phyloP scores from a whole-genome alignment of 2,329 filamentous ascomycete species.

The Pseudogymnoascus sp. region DNA sequence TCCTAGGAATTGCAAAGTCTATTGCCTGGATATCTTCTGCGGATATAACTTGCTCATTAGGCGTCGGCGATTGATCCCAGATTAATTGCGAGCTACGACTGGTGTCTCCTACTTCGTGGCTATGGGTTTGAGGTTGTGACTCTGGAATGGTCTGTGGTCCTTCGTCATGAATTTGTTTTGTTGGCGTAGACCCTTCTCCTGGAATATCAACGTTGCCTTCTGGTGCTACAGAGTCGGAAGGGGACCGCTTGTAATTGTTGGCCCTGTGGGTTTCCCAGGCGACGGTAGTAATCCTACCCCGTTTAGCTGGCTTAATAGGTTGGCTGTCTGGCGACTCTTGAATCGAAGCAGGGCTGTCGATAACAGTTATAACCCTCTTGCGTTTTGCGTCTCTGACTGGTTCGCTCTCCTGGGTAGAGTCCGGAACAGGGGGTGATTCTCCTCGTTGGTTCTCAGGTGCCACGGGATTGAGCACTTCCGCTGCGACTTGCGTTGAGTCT shows the following conservation, averaged over 20 bases:
- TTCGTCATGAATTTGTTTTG: background rate
- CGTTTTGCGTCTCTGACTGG: constrained; percentile 17
- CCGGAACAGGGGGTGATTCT: background rate
- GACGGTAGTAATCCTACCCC: constrained; percentile 11
- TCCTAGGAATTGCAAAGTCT: background rate
- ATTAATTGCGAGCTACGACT: background rate
- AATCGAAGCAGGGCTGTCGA: background rate
- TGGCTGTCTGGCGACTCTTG: background rate
- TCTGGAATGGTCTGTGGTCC: background rate
- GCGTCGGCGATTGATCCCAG: background rate
- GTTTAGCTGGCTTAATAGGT: constrained; percentile 11
- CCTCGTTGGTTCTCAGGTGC: background rate
- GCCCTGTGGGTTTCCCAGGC: background rate
- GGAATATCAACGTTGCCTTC: constrained; percentile 9
- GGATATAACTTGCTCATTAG: constrained; percentile 5
- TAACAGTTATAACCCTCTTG: constrained; percentile 3
- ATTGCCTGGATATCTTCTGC: background rate
- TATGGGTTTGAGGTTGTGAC: background rate
- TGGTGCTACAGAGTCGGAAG: constrained; percentile 19
- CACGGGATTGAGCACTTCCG: background rate
- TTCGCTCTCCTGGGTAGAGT: constrained; percentile 14
- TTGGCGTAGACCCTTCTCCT: constrained; percentile 12
- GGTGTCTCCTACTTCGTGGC: background rate
- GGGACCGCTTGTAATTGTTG: constrained; percentile 20
- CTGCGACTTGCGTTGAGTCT: background rate